A percentile compares a stretch with the other conserved stretches of the same genome.
Conservation (phyloP, 2,329 filamentous ascomycete genomes). For the Truncatella angustata region DNA sequence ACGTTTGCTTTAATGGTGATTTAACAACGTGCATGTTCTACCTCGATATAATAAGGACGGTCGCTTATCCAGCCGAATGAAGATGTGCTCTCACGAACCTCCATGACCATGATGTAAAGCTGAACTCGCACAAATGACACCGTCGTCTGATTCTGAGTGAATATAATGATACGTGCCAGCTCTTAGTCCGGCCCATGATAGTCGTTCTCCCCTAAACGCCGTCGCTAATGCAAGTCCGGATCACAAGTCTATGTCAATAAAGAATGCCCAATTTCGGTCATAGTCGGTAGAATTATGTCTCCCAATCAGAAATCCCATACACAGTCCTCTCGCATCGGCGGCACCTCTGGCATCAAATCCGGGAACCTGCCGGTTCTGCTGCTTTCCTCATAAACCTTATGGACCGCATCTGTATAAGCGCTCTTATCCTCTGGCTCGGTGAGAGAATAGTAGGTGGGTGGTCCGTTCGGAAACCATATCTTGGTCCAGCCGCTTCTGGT, state of each 20-base stretch:
- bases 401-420: constrained; percentile 57
- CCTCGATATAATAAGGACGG: too few species aligned
- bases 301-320: constrained; percentile 64
- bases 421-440: constrained; percentile 54
- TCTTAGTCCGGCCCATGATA: neutral
- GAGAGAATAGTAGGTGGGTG: constrained; percentile 61
- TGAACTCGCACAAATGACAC: too few species aligned
- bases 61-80: too few species aligned
- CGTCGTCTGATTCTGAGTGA: too few species aligned
- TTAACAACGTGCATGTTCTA: too few species aligned
- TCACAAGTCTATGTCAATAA: neutral
- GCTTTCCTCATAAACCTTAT: constrained; percentile 64
- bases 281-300: too few species aligned
- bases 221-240: neutral
- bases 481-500: constrained; percentile 56
- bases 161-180: neutral
- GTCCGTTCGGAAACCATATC: constrained; percentile 73
- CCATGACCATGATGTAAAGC: too few species aligned
- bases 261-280: neutral
- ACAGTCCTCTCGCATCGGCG: constrained; percentile 75
- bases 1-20: too few species aligned
- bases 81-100: too few species aligned
- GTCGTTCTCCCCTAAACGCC: neutral
- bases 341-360: constrained; percentile 72
- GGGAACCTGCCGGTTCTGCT: constrained; percentile 65